Base-by-base conservation (phyloP, 495 filamentous ascomycete genomes). In the Penicillium ochrochloron region DNA sequence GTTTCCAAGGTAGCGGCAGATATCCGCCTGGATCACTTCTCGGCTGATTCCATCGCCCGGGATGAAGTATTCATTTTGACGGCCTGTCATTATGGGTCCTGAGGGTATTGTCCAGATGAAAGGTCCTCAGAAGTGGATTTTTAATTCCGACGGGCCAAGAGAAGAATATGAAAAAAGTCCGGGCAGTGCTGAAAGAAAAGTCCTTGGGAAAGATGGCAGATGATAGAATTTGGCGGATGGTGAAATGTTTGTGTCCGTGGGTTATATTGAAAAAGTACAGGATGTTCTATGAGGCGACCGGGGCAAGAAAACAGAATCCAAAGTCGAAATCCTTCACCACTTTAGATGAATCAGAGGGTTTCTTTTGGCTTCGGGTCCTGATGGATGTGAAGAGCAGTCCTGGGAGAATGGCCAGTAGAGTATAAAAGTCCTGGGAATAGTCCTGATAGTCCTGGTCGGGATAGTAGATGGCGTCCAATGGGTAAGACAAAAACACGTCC, bases 21-120 rank as follows among this genome's bases (percentile, higher is more conserved):
- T 94, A 80, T 97, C 93, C 74, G 93, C 90, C 73, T 92, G 92
- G 78, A 97, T 95, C 71, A 97, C 93, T 76, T 97, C 92, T 64
- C 93, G 87, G 77, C 91, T 90, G 76, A 97, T 97, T 70, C 93
- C 92, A 67, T 95, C 91, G 66, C 91, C 91, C 27, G 90, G 89
- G 59, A 94, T 87, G 76, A 96, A 97, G 75, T 92, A 94, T 80
- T 92, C 89, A 77, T 92, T 92, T 73, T 88, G 87, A 73, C 89
- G 81, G 75, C 73, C 76, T 69, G 80, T 77, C 75, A 82, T 83
- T 64, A 69, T 79, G 75, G 42, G 44, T 66, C 65, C 66, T 70
- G 73, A 76, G 66, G 67, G 65, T 67, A 68, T 37, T 29, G 12
- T 67, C 66, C 68, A 41, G 71, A 14, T 56, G 29, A 39, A 35